Percentiles rank a stretch among this genome's conserved stretches.
These are phyloP conservation scores for Fagus sylvatica DNA, from an alignment of 306 rosid species.

Conservation along the genomic window DNA sequence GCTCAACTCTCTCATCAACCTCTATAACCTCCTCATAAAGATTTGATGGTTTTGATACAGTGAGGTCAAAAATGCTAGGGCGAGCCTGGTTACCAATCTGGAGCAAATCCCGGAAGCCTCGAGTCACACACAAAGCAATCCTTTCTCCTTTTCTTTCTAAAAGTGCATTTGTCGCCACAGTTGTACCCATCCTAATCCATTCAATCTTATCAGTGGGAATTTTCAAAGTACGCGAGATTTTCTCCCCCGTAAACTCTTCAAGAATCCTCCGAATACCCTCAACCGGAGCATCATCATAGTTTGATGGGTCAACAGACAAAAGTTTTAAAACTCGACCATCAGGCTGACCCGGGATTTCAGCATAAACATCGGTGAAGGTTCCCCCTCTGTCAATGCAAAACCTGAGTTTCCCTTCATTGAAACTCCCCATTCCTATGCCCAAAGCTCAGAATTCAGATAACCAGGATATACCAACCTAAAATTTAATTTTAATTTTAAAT, in stretches of 20 bases:
- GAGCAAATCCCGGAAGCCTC: conserved; percentile 81
- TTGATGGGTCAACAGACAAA: conserved; percentile 83
- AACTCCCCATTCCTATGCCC: conserved; percentile 38
- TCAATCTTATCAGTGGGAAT: conserved; percentile 86
- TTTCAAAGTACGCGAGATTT: conserved; percentile 54
- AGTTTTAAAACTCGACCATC: conserved; percentile 82
- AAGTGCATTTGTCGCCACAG: conserved; percentile 95
- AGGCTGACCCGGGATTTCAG: conserved; percentile 71
- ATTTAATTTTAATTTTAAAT: neutral
- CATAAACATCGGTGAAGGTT: conserved; percentile 89
- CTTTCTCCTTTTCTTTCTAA: conserved; percentile 87
- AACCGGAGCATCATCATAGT: conserved; percentile 90
- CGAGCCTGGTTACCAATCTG: conserved; percentile 98
- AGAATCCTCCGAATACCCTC: conserved; percentile 89
- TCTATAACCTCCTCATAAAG: conserved; percentile 85
- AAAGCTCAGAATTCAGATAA: conserved; percentile 9
- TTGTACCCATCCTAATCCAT: conserved; percentile 99
- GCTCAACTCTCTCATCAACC: conserved; percentile 84
- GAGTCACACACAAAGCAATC: conserved; percentile 89
- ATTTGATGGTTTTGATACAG: conserved; percentile 79
- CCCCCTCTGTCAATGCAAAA: conserved; percentile 97
- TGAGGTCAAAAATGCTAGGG: conserved; percentile 81
- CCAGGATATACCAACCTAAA: neutral
- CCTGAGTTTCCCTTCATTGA: conserved; percentile 55
- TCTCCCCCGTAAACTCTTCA: conserved; percentile 58